Base-by-base conservation (phyloP, 208 protist species). In the Tritrichomonas musculus region DNA sequence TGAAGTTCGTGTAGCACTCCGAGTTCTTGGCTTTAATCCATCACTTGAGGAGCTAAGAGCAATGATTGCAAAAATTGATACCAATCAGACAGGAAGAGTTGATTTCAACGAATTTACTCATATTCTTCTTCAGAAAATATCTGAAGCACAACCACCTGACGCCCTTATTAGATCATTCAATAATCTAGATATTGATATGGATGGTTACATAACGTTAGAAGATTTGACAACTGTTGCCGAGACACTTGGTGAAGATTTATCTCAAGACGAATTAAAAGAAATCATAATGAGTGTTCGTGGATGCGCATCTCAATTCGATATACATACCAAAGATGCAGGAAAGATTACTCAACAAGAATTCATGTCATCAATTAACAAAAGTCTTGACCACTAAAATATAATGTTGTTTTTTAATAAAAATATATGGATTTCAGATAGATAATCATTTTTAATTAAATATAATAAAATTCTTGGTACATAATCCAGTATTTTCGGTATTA, bases 11-110 rank as follows among this genome's bases (percentile, higher is more conserved):
- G 73, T 84, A 13, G 73, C 36, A n/a, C 44, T 84, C 33, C n/a
- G n/a, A 25, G 73, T 84, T 53, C 73, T 84, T 84, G 73, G 73
- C 11, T 84, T 84, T 53, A 84, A 84, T 53, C 73, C 73, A 84
- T 33, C 73, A 84, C 39, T 39, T n/a, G 73, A 84, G 53, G 73
- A 84, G 36, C n/a, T 84, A 33, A 36, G 36, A 25, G 44, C 27
- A 14, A 11, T 84, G 11, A 53, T 84, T 49, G 8, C 36, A 53
- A 22, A 13, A 22, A 8, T 47, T 55, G 14, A 53, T 84, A 84
- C 17, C 25, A 9, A 44, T 25, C 3, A 84, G 20, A 30, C 9
- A 36, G 20, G 5, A 47, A 53, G n/a, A 53, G 36, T 84, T 84
- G 73, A 33, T 47, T 84, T 84, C n/a, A 44, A 84, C 13, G 73